A percentile compares a stretch with the other conserved stretches of the same genome.
phyloP scores from a whole-genome alignment of 495 filamentous ascomycete genomes.

The Xylaria longipes region DNA sequence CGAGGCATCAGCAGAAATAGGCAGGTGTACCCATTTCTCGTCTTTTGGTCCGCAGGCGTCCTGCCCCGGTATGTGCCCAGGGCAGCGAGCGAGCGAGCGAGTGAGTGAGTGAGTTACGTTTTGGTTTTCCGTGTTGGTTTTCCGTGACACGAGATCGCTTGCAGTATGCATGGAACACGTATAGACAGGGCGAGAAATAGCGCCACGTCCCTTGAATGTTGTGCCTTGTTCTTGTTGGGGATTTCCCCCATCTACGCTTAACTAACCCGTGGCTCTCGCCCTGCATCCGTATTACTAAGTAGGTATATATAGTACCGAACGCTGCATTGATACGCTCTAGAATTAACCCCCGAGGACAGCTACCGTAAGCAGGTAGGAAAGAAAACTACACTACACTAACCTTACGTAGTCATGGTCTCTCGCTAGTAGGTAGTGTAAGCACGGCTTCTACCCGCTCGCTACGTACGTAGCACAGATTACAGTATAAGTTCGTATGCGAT shows the following conservation, averaged over 20 bases:
- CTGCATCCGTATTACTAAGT: neutral
- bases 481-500: neutral
- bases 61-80: neutral
- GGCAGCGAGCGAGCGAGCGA: neutral
- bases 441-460: slow-evolving; percentile 6
- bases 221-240: neutral
- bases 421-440: neutral
- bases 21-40: slow-evolving; percentile 1
- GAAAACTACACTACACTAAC: neutral
- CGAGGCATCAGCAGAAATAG: neutral
- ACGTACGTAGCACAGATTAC: neutral
- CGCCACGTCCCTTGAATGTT: slow-evolving; percentile 9
- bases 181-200: neutral
- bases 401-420: neutral
- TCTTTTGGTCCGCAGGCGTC: neutral
- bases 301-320: too few relatives aligned
- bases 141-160: neutral
- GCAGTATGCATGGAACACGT: neutral
- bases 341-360: slow-evolving; percentile 1
- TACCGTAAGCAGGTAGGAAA: neutral
- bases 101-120: neutral
- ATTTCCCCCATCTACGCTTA: neutral
- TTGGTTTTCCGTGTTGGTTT: neutral
- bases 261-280: neutral
- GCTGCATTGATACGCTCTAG: neutral